These are phyloP conservation scores for Simplicillium aogashimaense DNA, from an alignment of 2,329 filamentous ascomycete genomes.

Conservation along the genomic window DNA sequence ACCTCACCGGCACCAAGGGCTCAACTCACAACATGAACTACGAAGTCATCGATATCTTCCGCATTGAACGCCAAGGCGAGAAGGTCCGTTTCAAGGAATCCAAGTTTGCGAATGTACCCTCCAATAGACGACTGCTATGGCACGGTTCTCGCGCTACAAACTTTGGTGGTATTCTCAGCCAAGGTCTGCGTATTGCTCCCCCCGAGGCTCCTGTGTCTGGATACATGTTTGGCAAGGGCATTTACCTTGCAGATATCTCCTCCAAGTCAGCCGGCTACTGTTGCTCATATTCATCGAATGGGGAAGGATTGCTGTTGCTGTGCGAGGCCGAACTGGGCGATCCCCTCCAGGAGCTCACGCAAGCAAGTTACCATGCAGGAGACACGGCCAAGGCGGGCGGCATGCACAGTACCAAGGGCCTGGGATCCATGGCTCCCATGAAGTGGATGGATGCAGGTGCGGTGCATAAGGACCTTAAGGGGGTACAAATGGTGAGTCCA, in stretches of 20 bases:
- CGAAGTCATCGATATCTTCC: constrained; percentile 66
- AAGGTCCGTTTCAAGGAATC: constrained; percentile 54
- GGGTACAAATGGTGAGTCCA: constrained; percentile 56
- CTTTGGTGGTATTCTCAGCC: constrained; percentile 76
- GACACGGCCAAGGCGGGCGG: constrained; percentile 50
- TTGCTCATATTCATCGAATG: constrained; percentile 47
- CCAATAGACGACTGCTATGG: constrained; percentile 72
- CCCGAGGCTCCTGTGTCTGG: constrained; percentile 70
- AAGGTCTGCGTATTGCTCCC: constrained; percentile 83
- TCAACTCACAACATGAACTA: constrained; percentile 54
- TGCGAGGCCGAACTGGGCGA: constrained; percentile 71
- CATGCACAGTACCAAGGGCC: constrained; percentile 59
- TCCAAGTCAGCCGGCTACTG: constrained; percentile 80
- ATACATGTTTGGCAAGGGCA: constrained; percentile 87
- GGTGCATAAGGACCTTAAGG: constrained; percentile 54
- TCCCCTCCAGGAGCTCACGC: constrained; percentile 56
- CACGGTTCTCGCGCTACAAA: constrained; percentile 79
- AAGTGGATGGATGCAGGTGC: constrained; percentile 67
- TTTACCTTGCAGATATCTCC: constrained; percentile 79
- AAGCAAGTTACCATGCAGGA: constrained; percentile 52
- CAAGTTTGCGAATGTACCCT: constrained; percentile 39
- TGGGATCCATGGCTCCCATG: constrained; percentile 52
- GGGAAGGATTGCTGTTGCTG: constrained; percentile 65
- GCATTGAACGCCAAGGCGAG: constrained; percentile 69
- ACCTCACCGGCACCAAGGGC: constrained; percentile 59